Evolutionary conservation across 192 early-diverging fungal species (phyloP).

Genomic region (Phlyctochytrium planicorne): DNA sequence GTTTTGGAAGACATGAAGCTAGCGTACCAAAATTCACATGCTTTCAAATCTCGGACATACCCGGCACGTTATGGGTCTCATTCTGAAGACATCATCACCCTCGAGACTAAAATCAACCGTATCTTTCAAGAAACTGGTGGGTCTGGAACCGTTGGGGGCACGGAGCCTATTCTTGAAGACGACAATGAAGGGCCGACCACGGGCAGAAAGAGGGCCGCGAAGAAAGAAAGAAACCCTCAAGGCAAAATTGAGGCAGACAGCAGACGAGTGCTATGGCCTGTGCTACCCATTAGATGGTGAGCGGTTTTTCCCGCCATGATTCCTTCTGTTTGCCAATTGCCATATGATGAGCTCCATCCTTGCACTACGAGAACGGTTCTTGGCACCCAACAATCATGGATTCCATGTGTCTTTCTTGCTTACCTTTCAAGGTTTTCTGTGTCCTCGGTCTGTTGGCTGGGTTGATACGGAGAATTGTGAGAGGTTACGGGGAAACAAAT

Average conservation of each 20-base stretch:
- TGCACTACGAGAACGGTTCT: conserved; percentile 12
- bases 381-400: no score
- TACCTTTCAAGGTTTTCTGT: no score
- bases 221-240: conserved; percentile 10
- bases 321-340: not conserved
- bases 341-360: conserved; percentile 3
- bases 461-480: no score
- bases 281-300: conserved; percentile 22
- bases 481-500: no score
- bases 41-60: conserved; percentile 15
- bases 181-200: not conserved
- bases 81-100: conserved; percentile 8
- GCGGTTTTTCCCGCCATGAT: not conserved
- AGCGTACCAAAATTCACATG: not conserved
- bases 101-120: conserved; percentile 11
- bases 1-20: not conserved
- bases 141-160: conserved; percentile 8
- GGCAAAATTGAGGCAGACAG: not conserved
- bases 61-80: conserved; percentile 9
- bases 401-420: no score
- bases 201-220: conserved; percentile 8
- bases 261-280: conserved; percentile 23
- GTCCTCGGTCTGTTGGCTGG: not conserved
- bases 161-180: not conserved
- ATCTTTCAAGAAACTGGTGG: conserved; percentile 20